Conservation (phyloP, 345 rosid genomes). For the Gossypioides kirkii region DNA sequence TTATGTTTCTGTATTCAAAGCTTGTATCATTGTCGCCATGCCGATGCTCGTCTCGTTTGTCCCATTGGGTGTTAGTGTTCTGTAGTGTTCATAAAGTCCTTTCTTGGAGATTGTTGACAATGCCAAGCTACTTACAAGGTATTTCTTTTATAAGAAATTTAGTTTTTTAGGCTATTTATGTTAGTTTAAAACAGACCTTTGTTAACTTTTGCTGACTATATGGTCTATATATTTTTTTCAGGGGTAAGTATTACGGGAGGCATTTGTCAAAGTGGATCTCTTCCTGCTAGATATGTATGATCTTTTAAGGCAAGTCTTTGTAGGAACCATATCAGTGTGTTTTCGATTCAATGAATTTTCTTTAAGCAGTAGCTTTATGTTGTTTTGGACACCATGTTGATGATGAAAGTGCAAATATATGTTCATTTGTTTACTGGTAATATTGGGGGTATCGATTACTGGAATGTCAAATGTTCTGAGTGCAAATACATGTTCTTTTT, state of each 20-base stretch:
- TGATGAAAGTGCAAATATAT: not conserved
- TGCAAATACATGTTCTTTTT: no score
- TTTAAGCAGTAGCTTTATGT: constrained; percentile 4
- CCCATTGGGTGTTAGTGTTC: not conserved
- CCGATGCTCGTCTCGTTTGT: constrained; percentile 17
- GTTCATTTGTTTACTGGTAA: not conserved
- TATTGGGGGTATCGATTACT: no score
- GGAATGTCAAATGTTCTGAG: no score
- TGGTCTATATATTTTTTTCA: not conserved
- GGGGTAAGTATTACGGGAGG: constrained; percentile 17
- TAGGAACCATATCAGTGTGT: not conserved
- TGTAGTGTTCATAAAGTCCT: constrained; percentile 4
- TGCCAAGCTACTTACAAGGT: constrained; percentile 28
- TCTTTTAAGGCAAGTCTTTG: constrained; percentile 16
- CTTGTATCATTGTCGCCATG: constrained; percentile 22
- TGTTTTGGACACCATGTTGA: not conserved
- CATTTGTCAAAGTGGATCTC: constrained; percentile 10
- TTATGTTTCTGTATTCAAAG: not conserved
- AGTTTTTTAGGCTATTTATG: not conserved
- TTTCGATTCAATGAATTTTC: not conserved
- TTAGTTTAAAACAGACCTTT: not conserved
- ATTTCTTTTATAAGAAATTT: constrained; percentile 1
- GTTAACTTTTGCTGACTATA: not conserved
- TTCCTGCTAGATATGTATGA: not conserved
- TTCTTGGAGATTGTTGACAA: constrained; percentile 28